A percentile compares a stretch with the other conserved stretches of the same genome.
Conservation (phyloP, 495 filamentous ascomycete species). For the Daldinia bambusicola region DNA sequence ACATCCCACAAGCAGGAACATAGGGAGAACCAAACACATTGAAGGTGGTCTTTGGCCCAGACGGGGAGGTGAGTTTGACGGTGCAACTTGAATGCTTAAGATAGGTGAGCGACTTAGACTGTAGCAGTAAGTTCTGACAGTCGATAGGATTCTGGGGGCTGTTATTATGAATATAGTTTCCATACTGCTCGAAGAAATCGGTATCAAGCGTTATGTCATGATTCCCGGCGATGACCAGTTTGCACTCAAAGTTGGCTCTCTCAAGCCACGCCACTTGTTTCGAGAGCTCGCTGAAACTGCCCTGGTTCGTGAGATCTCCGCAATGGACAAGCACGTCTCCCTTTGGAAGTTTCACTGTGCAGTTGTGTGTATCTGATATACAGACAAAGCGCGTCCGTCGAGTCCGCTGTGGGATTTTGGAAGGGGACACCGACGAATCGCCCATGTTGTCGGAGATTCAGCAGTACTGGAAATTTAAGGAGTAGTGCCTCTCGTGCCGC, state of each 20-base stretch:
- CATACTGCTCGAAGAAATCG: conserved; percentile 68
- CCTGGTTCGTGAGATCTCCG: conserved; percentile 86
- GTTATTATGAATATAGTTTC: conserved; percentile 67
- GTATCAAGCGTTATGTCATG: conserved; percentile 81
- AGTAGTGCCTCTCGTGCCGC: neutral
- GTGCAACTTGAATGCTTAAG: conserved; percentile 70
- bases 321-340: conserved; percentile 93
- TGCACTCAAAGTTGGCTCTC: conserved; percentile 77
- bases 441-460: conserved; percentile 16
- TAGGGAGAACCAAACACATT: conserved; percentile 82
- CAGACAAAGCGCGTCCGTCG: conserved; percentile 65
- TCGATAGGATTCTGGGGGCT: conserved; percentile 64
- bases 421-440: conserved; percentile 16
- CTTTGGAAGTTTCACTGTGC: conserved; percentile 70
- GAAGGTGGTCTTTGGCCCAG: conserved; percentile 73
- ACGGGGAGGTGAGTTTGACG: conserved; percentile 65
- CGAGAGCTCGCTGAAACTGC: conserved; percentile 70
- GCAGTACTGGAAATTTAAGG: neutral
- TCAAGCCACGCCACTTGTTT: conserved; percentile 79
- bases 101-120: conserved; percentile 69
- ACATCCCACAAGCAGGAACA: conserved; percentile 68
- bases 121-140: conserved; percentile 65
- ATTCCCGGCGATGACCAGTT: conserved; percentile 87
- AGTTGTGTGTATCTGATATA: conserved; percentile 91
- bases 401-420: conserved; percentile 26